These are phyloP conservation scores for Rhodotorula sp. DNA, from an alignment of 1,284 basidiomycete genomes.

Conservation along the genomic window DNA sequence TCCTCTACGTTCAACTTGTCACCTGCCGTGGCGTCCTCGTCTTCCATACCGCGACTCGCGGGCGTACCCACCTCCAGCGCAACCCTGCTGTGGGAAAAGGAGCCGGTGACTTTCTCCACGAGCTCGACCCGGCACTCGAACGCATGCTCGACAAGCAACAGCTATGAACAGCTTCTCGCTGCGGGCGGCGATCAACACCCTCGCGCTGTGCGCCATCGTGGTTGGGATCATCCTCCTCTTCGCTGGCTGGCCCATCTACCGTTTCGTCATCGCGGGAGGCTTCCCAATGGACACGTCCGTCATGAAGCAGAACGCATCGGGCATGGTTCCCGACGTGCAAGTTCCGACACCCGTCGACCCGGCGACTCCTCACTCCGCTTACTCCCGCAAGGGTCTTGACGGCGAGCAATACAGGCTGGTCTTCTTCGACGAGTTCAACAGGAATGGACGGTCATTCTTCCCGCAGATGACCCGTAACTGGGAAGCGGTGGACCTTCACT, in stretches of 20 bases:
- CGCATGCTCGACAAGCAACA: constrained; percentile 32
- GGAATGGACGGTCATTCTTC: constrained; percentile 62
- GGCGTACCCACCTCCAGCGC: not conserved
- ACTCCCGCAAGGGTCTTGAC: constrained; percentile 42
- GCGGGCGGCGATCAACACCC: constrained; percentile 34
- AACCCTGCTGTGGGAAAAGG: constrained; percentile 6
- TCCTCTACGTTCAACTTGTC: constrained; percentile 15
- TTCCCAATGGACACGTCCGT: no score
- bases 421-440: constrained; percentile 84
- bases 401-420: constrained; percentile 56
- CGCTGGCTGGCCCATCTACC: constrained; percentile 38
- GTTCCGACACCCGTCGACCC: constrained; percentile 47
- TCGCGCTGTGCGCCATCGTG: constrained; percentile 27
- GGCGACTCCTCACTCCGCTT: constrained; percentile 47
- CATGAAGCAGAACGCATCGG: constrained; percentile 28
- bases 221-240: constrained; percentile 42
- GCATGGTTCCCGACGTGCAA: constrained; percentile 40
- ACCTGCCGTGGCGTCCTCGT: not conserved
- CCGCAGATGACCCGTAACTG: constrained; percentile 52
- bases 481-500: constrained; percentile 74
- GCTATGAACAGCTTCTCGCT: constrained; percentile 8
- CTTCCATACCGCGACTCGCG: constrained; percentile 11
- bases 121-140: constrained; percentile 28
- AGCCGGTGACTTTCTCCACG: constrained; percentile 37
- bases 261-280: constrained; percentile 7